These are phyloP conservation scores for Ogataea salicorniae DNA, from an alignment of 805 yeast genomes.

Conservation along the genomic window DNA sequence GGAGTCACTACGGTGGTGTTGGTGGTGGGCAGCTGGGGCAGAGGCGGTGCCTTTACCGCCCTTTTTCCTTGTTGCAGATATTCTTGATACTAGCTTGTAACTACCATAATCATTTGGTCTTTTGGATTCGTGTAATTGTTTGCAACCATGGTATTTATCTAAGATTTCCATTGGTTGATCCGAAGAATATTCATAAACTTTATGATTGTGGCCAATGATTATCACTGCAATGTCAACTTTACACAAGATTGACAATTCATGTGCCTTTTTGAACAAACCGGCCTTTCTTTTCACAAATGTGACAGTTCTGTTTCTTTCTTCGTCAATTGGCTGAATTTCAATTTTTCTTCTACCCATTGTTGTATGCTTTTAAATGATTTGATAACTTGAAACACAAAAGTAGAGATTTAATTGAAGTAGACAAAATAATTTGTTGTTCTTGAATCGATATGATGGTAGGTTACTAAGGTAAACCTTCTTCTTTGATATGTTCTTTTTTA, in stretches of 20 bases:
- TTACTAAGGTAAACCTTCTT: too few species aligned
- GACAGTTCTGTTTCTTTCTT: conserved; percentile 79
- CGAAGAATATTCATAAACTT: conserved; percentile 79
- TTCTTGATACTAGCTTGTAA: conserved; percentile 34
- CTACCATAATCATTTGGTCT: conserved; percentile 65
- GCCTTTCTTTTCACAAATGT: conserved; percentile 94
- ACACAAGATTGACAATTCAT: conserved; percentile 82
- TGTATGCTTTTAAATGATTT: conserved; percentile 23
- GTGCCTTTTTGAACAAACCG: conserved; percentile 85
- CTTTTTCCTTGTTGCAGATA: conserved; percentile 20
- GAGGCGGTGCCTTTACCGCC: neutral
- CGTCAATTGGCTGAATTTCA: conserved; percentile 83
- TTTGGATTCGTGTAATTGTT: conserved; percentile 49
- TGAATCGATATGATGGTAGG: too few species aligned
- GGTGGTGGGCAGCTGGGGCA: conserved; percentile 1
- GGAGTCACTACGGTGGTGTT: neutral
- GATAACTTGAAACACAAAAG: neutral
- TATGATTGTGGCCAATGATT: conserved; percentile 76
- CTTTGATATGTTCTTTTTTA: too few species aligned
- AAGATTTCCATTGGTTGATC: conserved; percentile 53
- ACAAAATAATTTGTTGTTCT: too few species aligned
- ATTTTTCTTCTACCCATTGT: conserved; percentile 92
- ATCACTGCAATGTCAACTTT: conserved; percentile 91
- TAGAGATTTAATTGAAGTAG: too few species aligned
- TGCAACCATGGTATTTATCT: conserved; percentile 30